These are phyloP conservation scores for Syzygium aromaticum DNA, from an alignment of 345 rosid species.

Conservation along the genomic window DNA sequence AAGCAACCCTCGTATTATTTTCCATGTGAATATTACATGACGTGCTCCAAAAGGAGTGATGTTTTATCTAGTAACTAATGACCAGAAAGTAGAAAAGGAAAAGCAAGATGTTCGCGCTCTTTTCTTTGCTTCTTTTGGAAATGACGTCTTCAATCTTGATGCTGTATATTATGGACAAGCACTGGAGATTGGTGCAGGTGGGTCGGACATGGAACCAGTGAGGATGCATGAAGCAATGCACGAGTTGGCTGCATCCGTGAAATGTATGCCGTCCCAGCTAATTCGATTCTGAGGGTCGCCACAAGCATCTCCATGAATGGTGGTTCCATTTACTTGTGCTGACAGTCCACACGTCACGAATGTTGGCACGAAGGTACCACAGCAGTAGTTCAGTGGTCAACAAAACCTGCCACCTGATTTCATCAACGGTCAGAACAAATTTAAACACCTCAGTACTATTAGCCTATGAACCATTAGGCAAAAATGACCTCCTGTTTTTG, in stretches of 20 bases:
- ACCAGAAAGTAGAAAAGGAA: background rate
- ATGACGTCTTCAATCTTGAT: background rate
- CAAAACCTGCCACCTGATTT: constrained; percentile 36
- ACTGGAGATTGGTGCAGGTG: background rate
- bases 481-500: background rate
- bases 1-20: background rate
- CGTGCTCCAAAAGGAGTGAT: background rate
- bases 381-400: constrained; percentile 48
- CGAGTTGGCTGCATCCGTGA: constrained; percentile 42
- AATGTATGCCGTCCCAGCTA: constrained; percentile 73
- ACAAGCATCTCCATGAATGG: constrained; percentile 47
- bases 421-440: background rate
- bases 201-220: constrained; percentile 33
- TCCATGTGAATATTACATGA: background rate
- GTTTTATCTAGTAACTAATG: background rate
- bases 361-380: constrained; percentile 33
- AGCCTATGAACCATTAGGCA: background rate
- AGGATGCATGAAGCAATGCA: constrained; percentile 35
- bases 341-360: constrained; percentile 38
- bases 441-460: background rate
- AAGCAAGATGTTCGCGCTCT: background rate
- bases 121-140: background rate
- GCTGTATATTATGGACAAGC: background rate
- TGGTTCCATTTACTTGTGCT: constrained; percentile 39
- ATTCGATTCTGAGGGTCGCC: constrained; percentile 31